A percentile compares a stretch with the other conserved stretches of the same genome.
Evolutionary conservation across 306 rosid genomes (phyloP).

Genomic region (Fragaria iinumae): DNA sequence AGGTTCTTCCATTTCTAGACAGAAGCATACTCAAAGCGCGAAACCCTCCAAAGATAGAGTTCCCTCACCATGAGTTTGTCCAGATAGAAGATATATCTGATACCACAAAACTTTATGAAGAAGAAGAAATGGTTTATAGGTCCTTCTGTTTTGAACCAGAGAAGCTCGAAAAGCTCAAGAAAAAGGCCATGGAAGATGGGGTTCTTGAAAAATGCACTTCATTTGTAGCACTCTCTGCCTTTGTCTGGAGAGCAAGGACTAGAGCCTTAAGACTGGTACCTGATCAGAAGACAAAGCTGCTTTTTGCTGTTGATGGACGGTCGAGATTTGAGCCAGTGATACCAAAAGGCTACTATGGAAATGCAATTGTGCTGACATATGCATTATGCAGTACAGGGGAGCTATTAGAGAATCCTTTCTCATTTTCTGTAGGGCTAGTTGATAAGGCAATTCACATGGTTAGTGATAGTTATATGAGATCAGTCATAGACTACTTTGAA

Average conservation of each 20-base stretch:
- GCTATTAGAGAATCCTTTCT: conserved; percentile 46
- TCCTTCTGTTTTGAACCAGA: conserved; percentile 57
- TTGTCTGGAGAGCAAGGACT: conserved; percentile 84
- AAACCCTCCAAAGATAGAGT: conserved; percentile 56
- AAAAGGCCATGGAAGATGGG: conserved; percentile 55
- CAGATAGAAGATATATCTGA: conserved; percentile 68
- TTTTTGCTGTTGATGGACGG: conserved; percentile 78
- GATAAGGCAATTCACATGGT: conserved; percentile 55
- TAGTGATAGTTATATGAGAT: conserved; percentile 64
- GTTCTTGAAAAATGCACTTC: conserved; percentile 48
- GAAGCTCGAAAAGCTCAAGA: conserved; percentile 56
- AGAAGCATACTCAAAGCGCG: conserved; percentile 68
- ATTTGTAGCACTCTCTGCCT: conserved; percentile 71
- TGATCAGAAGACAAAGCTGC: conserved; percentile 68
- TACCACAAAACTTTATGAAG: conserved; percentile 42
- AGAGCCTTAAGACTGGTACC: conserved; percentile 56
- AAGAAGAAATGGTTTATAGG: conserved; percentile 47
- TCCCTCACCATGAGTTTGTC: conserved; percentile 56
- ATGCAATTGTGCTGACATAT: conserved; percentile 68
- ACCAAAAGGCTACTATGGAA: conserved; percentile 70
- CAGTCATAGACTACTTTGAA: conserved; percentile 80
- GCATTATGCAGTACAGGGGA: conserved; percentile 55
- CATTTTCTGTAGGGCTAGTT: conserved; percentile 49
- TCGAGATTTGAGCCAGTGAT: conserved; percentile 61
- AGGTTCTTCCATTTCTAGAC: conserved; percentile 51